Conservation (phyloP, 2,329 filamentous ascomycete genomes). For the Sclerotinia nivalis region DNA sequence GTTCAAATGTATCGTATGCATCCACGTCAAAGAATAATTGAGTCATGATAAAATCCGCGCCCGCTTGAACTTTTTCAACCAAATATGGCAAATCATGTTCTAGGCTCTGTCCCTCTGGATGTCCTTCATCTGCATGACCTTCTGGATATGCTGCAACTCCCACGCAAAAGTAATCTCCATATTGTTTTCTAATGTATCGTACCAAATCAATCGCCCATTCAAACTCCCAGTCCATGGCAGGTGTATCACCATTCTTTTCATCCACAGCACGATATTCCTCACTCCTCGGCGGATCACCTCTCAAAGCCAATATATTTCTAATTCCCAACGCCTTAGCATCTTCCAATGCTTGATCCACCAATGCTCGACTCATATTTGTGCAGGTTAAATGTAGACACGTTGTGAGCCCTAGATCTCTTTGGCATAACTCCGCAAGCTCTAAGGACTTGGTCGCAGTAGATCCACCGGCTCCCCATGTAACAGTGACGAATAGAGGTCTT, state of each 20-base stretch:
- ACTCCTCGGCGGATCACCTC: constrained; percentile 86
- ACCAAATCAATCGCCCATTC: constrained; percentile 88
- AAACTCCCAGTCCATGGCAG: constrained; percentile 62
- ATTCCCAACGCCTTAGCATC: constrained; percentile 89
- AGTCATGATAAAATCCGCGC: constrained; percentile 98
- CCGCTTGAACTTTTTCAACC: constrained; percentile 85
- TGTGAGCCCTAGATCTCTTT: constrained; percentile 86
- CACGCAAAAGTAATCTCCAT: constrained; percentile 95
- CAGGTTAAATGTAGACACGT: constrained; percentile 96
- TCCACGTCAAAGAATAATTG: constrained; percentile 93
- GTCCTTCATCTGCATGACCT: constrained; percentile 87
- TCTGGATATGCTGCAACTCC: constrained; percentile 95
- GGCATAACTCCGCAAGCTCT: constrained; percentile 92
- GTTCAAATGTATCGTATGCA: constrained; percentile 80
- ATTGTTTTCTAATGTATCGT: constrained; percentile 77
- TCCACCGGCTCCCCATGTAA: constrained; percentile 96
- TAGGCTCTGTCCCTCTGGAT: constrained; percentile 67
- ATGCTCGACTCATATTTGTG: constrained; percentile 88
- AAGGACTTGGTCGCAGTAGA: constrained; percentile 89
- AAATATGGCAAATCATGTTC: constrained; percentile 86
- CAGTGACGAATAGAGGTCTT: constrained; percentile 90
- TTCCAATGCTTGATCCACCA: constrained; percentile 87
- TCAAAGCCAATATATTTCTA: constrained; percentile 86
- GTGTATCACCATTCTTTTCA: constrained; percentile 57
- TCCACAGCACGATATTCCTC: constrained; percentile 79